phyloP scores from a whole-genome alignment of 2,329 filamentous ascomycete genomes.

The Aspergillus aculeatus region DNA sequence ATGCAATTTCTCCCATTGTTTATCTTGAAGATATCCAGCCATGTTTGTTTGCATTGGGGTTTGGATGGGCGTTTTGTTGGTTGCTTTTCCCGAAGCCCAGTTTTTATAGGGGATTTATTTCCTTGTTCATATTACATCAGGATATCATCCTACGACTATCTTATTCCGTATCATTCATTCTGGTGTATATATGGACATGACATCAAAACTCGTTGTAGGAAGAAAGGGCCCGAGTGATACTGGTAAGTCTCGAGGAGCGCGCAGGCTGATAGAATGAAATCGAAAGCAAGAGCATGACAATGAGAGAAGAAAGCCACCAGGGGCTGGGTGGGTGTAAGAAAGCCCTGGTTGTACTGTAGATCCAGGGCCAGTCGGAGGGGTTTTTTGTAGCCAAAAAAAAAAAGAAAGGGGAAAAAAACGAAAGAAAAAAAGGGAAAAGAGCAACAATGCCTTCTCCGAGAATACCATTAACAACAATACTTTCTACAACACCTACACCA shows the following conservation, averaged over 20 bases:
- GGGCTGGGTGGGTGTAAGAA: too few relatives aligned
- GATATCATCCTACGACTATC: neutral
- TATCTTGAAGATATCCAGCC: conserved; percentile 4
- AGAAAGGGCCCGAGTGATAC: conserved; percentile 40
- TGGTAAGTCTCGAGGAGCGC: conserved; percentile 44
- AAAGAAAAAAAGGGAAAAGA: neutral
- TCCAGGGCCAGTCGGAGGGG: conserved; percentile 51
- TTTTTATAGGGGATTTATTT: neutral
- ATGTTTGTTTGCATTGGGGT: conserved; percentile 5
- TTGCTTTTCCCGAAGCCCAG: neutral
- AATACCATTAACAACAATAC: too few relatives aligned
- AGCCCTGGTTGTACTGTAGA: too few relatives aligned
- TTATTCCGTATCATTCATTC: neutral
- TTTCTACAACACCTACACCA: too few relatives aligned
- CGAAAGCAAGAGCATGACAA: conserved; percentile 33
- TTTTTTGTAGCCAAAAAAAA: conserved; percentile 11
- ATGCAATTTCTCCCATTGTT: conserved; percentile 15
- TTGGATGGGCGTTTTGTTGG: conserved; percentile 2
- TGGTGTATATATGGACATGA: conserved; percentile 35
- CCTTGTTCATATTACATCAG: neutral
- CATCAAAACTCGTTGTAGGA: conserved; percentile 45
- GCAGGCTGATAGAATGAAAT: conserved; percentile 36
- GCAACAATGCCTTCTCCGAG: neutral
- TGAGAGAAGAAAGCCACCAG: conserved; percentile 10
- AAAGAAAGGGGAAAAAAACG: neutral